Evolutionary conservation across 108 stramenopile species (phyloP).

Genomic region (Fistulifera pelliculosa): DNA sequence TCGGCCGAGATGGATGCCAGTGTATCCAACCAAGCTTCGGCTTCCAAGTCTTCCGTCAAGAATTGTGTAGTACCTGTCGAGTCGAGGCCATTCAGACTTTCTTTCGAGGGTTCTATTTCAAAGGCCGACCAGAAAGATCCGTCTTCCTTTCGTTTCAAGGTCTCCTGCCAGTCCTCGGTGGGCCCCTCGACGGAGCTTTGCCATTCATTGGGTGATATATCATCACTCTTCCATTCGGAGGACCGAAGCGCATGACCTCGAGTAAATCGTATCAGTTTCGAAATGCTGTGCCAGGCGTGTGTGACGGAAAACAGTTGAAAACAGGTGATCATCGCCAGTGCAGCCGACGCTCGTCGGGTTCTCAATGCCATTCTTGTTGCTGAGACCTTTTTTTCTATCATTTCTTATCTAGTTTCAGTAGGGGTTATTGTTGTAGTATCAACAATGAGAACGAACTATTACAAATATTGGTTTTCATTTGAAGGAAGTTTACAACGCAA

Average conservation of each 20-base stretch:
- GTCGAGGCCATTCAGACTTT: slow-evolving; percentile 14
- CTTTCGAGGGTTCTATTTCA: slow-evolving; percentile 21
- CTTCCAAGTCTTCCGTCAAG: slow-evolving; percentile 22
- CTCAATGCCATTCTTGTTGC: too few species aligned
- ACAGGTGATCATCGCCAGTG: too few species aligned
- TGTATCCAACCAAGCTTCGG: slow-evolving; percentile 69
- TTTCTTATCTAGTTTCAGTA: too few species aligned
- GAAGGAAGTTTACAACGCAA: too few species aligned
- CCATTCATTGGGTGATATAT: slow-evolving; percentile 23
- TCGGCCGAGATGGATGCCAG: slow-evolving; percentile 55
- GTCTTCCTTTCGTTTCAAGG: slow-evolving; percentile 38
- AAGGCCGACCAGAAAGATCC: slow-evolving; percentile 66
- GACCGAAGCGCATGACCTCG: background rate
- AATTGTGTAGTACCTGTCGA: slow-evolving; percentile 1
- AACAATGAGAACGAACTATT: too few species aligned
- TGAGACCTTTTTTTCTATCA: too few species aligned
- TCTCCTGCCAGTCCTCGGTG: slow-evolving; percentile 45
- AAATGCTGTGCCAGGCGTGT: too few species aligned
- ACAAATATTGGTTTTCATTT: too few species aligned
- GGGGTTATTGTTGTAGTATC: too few species aligned
- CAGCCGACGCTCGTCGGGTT: too few species aligned
- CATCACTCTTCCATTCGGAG: slow-evolving; percentile 6
- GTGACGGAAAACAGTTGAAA: too few species aligned
- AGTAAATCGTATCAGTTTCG: too few species aligned
- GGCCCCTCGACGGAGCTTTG: slow-evolving; percentile 14